Conservation (phyloP, 73 alveolate species). For the Stentor coeruleus region DNA sequence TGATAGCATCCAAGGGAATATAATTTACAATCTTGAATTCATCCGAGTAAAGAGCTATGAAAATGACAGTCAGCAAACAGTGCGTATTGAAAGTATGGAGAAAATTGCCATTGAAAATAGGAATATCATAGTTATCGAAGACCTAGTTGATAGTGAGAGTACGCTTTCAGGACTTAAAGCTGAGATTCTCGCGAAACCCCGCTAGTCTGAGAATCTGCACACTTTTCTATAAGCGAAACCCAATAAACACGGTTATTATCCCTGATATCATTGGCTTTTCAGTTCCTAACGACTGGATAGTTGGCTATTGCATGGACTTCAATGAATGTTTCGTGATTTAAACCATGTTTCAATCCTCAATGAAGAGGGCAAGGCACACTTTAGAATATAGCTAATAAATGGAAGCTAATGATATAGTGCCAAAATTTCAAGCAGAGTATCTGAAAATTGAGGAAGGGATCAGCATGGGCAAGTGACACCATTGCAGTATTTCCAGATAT, state of each 20-base stretch:
- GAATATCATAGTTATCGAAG: neutral
- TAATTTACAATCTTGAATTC: neutral
- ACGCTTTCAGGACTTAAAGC: neutral
- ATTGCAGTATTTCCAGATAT: too few species aligned
- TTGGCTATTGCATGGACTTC: neutral
- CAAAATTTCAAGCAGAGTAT: too few species aligned
- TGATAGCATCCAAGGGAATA: neutral
- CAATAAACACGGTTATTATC: neutral
- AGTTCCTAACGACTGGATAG: neutral
- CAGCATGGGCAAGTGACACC: too few species aligned
- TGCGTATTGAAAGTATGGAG: neutral
- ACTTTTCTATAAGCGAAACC: neutral
- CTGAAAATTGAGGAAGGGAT: too few species aligned
- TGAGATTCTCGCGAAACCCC: neutral
- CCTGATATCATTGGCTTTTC: neutral
- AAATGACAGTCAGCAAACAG: neutral
- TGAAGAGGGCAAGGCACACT: constrained; percentile 25
- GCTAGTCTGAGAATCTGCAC: neutral
- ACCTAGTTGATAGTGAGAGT: neutral
- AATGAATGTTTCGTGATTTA: constrained; percentile 15
- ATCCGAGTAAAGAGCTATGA: constrained; percentile 1
- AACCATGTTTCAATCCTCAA: constrained; percentile 25
- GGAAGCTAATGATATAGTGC: too few species aligned
- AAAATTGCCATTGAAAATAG: neutral
- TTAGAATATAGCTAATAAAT: too few species aligned